Evolutionary conservation across 495 filamentous ascomycete genomes (phyloP), one percentile per base, ranked within the genome.

Genomic region (Parmelia sp.): DNA sequence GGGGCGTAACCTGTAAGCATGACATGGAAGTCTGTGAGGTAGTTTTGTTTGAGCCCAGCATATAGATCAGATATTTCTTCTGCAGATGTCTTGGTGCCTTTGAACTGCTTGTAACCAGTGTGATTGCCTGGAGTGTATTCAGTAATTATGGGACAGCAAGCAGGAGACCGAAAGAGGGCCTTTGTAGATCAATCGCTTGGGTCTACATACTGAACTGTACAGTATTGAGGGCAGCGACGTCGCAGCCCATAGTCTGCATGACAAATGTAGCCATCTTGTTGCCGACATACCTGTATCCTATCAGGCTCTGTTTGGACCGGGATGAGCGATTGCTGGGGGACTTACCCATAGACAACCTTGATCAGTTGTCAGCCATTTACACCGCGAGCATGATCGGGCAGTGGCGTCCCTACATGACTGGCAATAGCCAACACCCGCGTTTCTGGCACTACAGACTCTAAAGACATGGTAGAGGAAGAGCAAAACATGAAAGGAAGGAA

Each of bases 251-350:
- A 3, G 88, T 84, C 74, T 97, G 93, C 83, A 98, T 87, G 71
- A 90, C 90, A 66, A 96, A 93, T 1, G 88, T 88, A 45, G 91
- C 91, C 80, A 97, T 96, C 69, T 90, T 91, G 71, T 98, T 98
- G 42, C 94, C 94, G 71, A 98, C 94, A 84, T 96, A 90, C 69
- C 94, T 98, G 23, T 60, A 23, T 51, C 57, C 42, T 65, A 5
- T 44, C 56, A 25, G 39, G 56, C 39, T 45, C 40, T 42, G 45
- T 33, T 42, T 27, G 40, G 11, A 37, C 27, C 36, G 40, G 8
- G 33, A 49, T 33, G 57, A 56, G 14, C 14, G 35, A 15, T 49
- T 14, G 25, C 14, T 23, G 58, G 25, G 47, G 61, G 62, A 67
- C 86, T 81, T 79, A 89, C 87, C 89, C 89, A 73, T 89, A 91